Base-by-base conservation (phyloP, 371 early-diverging fungal species). In the Actinomucor elegans region DNA sequence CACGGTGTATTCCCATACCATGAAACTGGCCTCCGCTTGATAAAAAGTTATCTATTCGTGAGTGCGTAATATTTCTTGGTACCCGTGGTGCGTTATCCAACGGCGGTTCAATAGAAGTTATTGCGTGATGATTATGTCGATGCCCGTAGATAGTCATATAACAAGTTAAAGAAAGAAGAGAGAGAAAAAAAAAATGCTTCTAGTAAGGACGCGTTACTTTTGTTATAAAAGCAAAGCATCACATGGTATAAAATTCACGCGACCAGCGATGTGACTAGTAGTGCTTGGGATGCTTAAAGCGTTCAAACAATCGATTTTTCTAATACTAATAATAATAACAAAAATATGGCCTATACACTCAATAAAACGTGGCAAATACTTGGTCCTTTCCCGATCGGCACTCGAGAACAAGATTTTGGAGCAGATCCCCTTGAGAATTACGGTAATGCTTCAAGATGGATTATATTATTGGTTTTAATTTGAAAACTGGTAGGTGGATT, bases 341-440 rank as follows among this genome's bases (percentile, higher is more conserved):
- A n/a, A n/a, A n/a, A n/a, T n/a, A n/a, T n/a, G n/a, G n/a, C n/a
- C n/a, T 52, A 46, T 26, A 46, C 52, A 1, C 29, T 58, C 24
- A 52, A 47, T 10, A 58, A 52, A 34, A 55, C 42, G 14, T 69
- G 71, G 71, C 56, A 77, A 70, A 66, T 77, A 3, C 69, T 88
- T 2, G 88, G 88, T 9, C 86, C 86, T 0, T 88, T 86, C 53
- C 81, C 88, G 8, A 73, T 79, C 11, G 87, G 87, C 4, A 80
- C 82, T 59, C 72, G 87, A 10, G 87, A 86, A 33, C 80, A 79
- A 43, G 78, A 79, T 40, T 81, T 83, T 51, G 87, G 87, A n/a
- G 79, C 77, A 6, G 88, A 88, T 55, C 82, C 81, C 2, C 55
- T 88, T 34, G 83, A 84, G 50, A 80, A 85, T 14, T 86, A 81